Evolutionary conservation across 2,329 filamentous ascomycete species (phyloP), one percentile per base, ranked within the genome.

Genomic region (Claviceps sp.): DNA sequence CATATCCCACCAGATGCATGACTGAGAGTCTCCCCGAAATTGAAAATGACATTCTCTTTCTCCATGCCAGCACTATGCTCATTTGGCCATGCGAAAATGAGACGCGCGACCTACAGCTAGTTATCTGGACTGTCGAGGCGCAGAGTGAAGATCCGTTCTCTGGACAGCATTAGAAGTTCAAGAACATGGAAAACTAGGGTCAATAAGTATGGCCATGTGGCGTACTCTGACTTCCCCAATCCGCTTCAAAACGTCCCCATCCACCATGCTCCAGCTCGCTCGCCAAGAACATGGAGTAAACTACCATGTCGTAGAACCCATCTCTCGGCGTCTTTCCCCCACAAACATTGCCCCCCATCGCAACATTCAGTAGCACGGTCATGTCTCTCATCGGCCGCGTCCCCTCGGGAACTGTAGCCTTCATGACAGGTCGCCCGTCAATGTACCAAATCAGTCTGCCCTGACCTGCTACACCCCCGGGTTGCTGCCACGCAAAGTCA

Each of bases 331-430:
- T 63, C 58, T 69, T 71, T 0, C 76, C 77, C 16, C 70, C 63
- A 56, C 77, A 80, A 5, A 81, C 78, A 53, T 76, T 79, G 0
- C 78, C 78, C 0, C 78, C 78, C 74, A 82, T 80, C 1, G 78
- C 78, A n/a, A 82, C 69, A 53, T 82, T 82, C 17, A 82, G 69
- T 53, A 81, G 62, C 8, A 82, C 64, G 17, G 71, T 71, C 64
- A 73, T 80, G 26, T 81, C 78, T 51, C 74, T 71, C 63, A 82
- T 70, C 5, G 72, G 68, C 13, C 78, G 65, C 2, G 75, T 79
- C 0, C 77, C 76, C 1, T 60, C 57, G 0, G 78, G 78, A 23
- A 79, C 74, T 2, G 62, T 58, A 0, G 70, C 76, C 63, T 74
- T 79, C 78, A 82, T 81, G 1, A 80, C 74, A 0, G 76, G 68